phyloP scores from a whole-genome alignment of 805 yeast genomes.

The Teunomyces lycoperdinae region DNA sequence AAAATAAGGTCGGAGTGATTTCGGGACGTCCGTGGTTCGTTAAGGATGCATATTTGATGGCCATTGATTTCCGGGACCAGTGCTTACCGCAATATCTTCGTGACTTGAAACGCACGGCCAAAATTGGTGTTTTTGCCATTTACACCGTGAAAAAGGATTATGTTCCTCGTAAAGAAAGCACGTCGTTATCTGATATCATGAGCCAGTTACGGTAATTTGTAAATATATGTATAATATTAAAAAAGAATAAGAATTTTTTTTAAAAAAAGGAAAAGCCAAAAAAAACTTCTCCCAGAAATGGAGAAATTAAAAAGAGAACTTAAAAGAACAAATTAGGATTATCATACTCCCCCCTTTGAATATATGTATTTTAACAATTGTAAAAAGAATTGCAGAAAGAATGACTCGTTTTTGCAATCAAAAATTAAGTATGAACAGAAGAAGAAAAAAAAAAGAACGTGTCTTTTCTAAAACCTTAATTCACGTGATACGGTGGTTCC shows the following conservation, averaged over 20 bases:
- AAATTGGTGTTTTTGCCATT: constrained; percentile 30
- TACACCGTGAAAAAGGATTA: constrained; percentile 39
- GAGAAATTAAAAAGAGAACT: background rate
- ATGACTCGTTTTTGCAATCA: too few relatives aligned
- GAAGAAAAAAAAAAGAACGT: too few relatives aligned
- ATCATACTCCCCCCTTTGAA: too few relatives aligned
- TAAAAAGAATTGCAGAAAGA: too few relatives aligned
- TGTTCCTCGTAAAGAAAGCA: constrained; percentile 15
- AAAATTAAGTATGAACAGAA: too few relatives aligned
- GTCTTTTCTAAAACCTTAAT: too few relatives aligned
- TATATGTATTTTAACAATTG: too few relatives aligned
- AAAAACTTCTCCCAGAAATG: background rate
- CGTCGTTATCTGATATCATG: constrained; percentile 2
- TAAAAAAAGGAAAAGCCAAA: background rate
- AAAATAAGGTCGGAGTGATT: constrained; percentile 59
- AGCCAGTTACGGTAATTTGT: constrained; percentile 4
- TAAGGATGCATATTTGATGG: constrained; percentile 62
- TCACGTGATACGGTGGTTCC: too few relatives aligned
- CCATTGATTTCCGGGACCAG: constrained; percentile 26
- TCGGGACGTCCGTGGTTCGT: constrained; percentile 47
- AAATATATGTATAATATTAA: background rate
- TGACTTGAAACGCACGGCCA: constrained; percentile 10
- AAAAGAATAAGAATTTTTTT: background rate
- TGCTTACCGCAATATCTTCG: constrained; percentile 21
- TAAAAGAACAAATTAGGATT: too few relatives aligned